These are phyloP conservation scores for Oidium heveae DNA, from an alignment of 2,329 filamentous ascomycete genomes.

Conservation along the genomic window DNA sequence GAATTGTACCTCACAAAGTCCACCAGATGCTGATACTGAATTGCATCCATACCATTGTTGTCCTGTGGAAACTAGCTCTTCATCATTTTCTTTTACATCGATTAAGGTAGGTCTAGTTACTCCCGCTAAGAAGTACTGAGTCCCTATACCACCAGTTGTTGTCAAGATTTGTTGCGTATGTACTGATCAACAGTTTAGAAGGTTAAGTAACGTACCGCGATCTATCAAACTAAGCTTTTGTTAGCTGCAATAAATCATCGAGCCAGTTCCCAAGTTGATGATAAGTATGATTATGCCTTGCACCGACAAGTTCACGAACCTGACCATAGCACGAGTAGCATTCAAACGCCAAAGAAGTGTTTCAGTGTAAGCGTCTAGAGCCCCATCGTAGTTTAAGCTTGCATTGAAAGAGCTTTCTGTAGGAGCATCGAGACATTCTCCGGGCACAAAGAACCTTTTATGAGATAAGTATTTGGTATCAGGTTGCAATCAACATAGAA, in stretches of 20 bases:
- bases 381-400: constrained; percentile 10
- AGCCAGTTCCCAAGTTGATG: neutral
- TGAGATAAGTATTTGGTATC: neutral
- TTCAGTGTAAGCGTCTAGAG: constrained; percentile 19
- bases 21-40: constrained; percentile 8
- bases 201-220: constrained; percentile 3
- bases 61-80: constrained; percentile 2
- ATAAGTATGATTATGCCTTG: neutral
- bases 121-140: constrained; percentile 11
- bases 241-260: constrained; percentile 1
- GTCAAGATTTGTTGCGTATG: neutral
- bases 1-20: constrained; percentile 10
- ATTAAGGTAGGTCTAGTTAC: constrained; percentile 2
- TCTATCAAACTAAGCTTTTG: constrained; percentile 6
- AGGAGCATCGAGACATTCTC: constrained; percentile 1
- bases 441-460: constrained; percentile 11
- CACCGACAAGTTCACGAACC: constrained; percentile 4
- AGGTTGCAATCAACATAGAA: too few species aligned
- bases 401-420: constrained; percentile 7
- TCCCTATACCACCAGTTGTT: constrained; percentile 2
- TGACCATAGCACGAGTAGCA: constrained; percentile 11
- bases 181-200: neutral
- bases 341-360: constrained; percentile 21
- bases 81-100: neutral
- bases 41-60: constrained; percentile 10